Evolutionary conservation across 1,284 basidiomycete genomes (phyloP).

Genomic region (Boletus sp.): DNA sequence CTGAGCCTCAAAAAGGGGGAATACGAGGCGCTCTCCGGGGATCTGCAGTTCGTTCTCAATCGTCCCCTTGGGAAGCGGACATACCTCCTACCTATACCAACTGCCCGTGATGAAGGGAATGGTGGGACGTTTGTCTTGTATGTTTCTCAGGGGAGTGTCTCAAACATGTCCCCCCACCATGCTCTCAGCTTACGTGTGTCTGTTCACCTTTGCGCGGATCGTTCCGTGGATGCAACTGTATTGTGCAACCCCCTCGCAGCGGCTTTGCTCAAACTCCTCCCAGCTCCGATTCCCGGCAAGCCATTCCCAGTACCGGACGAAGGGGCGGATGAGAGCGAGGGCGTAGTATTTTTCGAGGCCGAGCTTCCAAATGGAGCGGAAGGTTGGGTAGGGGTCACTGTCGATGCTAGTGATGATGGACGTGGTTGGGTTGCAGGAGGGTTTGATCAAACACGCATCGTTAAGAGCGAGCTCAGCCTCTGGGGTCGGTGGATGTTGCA

Average conservation of each 20-base stretch:
- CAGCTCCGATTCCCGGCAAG: conserved; percentile 50
- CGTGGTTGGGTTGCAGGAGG: conserved; percentile 65
- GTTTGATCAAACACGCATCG: conserved; percentile 37
- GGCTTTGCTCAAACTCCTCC: conserved; percentile 54
- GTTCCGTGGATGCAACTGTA: conserved; percentile 11
- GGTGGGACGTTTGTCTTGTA: conserved; percentile 48
- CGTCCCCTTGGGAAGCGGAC: conserved; percentile 44
- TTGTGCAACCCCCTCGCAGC: conserved; percentile 47
- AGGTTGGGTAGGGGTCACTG: conserved; percentile 51
- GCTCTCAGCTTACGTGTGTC: conserved; percentile 42
- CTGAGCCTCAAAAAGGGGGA: conserved; percentile 20
- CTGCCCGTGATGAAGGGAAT: conserved; percentile 5
- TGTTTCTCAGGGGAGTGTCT: conserved; percentile 57
- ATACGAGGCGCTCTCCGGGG: conserved; percentile 39
- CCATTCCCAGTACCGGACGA: conserved; percentile 64
- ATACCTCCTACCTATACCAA: conserved; percentile 51
- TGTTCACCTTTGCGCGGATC: conserved; percentile 43
- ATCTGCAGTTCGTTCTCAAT: conserved; percentile 42
- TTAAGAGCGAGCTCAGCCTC: conserved; percentile 37
- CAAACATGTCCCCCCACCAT: conserved; percentile 48
- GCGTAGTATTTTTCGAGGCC: conserved; percentile 61
- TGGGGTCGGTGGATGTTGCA: conserved; percentile 43
- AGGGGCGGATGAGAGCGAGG: conserved; percentile 72
- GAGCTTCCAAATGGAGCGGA: conserved; percentile 34
- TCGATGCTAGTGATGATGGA: conserved; percentile 49